A percentile compares a stretch with the other conserved stretches of the same genome.
phyloP scores from a whole-genome alignment of 2,329 filamentous ascomycete genomes.

The Dothistroma pini region DNA sequence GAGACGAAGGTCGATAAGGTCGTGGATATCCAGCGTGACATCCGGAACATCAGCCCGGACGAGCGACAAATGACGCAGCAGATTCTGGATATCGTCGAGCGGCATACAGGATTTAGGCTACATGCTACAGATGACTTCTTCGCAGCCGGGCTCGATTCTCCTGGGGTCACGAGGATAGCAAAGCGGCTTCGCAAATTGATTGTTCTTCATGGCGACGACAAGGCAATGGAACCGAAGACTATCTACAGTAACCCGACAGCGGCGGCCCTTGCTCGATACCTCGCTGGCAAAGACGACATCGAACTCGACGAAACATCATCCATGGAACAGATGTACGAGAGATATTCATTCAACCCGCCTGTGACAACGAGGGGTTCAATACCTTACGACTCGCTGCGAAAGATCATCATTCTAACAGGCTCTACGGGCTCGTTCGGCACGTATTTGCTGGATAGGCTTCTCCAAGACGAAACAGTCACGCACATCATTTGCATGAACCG shows the following conservation, averaged over 20 bases:
- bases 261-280: constrained; percentile 39
- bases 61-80: constrained; percentile 8
- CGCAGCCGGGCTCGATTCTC: constrained; percentile 15
- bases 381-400: constrained; percentile 1
- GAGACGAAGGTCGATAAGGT: background rate
- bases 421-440: constrained; percentile 37
- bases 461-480: constrained; percentile 26
- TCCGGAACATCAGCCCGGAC: background rate
- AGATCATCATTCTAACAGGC: constrained; percentile 34
- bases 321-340: constrained; percentile 27
- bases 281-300: constrained; percentile 6
- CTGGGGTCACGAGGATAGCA: constrained; percentile 40
- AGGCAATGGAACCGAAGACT: constrained; percentile 38
- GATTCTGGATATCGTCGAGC: constrained; percentile 11
- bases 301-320: background rate
- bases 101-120: constrained; percentile 5
- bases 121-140: constrained; percentile 14
- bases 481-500: constrained; percentile 35
- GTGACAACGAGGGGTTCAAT: constrained; percentile 14
- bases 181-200: constrained; percentile 11
- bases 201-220: constrained; percentile 31
- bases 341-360: constrained; percentile 27
- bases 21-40: no score
- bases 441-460: constrained; percentile 33
- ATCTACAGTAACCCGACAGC: constrained; percentile 42